These are phyloP conservation scores for Rheum nobile DNA, from an alignment of 148 eudicot genomes.

Conservation along the genomic window DNA sequence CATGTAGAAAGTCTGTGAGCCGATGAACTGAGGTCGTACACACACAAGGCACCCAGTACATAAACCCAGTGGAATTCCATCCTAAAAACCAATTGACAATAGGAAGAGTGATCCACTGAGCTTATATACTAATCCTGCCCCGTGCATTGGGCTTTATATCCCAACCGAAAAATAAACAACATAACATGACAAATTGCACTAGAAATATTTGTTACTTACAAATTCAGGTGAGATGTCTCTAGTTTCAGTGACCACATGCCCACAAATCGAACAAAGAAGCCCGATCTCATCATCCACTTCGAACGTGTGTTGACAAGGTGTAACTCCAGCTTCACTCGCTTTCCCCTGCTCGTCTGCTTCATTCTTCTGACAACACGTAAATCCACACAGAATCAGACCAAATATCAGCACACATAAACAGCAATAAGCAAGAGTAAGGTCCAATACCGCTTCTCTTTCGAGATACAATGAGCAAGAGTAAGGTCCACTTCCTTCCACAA, in stretches of 20 bases:
- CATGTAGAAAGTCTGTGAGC: too few species aligned
- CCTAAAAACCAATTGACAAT: too few species aligned
- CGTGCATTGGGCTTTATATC: too few species aligned
- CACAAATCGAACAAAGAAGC: conserved; percentile 61
- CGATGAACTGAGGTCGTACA: too few species aligned
- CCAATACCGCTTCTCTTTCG: conserved; percentile 50
- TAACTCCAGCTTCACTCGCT: conserved; percentile 13
- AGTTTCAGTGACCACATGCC: conserved; percentile 71
- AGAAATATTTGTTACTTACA: conserved; percentile 35
- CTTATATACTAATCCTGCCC: too few species aligned
- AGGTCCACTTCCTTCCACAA: conserved; percentile 88
- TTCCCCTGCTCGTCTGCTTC: conserved; percentile 13
- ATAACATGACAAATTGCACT: not conserved
- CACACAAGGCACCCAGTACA: too few species aligned
- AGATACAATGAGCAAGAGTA: conserved; percentile 60
- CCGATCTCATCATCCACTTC: conserved; percentile 82
- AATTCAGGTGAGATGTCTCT: conserved; percentile 70
- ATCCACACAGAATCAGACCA: not conserved
- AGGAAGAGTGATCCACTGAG: too few species aligned
- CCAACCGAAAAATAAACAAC: too few species aligned
- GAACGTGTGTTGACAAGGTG: conserved; percentile 59
- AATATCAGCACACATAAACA: not conserved
- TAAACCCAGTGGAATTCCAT: too few species aligned
- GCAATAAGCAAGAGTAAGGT: not conserved
- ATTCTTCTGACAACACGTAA: conserved; percentile 14